Base-by-base conservation (phyloP, 306 rosid species). In the Medicago arabica region DNA sequence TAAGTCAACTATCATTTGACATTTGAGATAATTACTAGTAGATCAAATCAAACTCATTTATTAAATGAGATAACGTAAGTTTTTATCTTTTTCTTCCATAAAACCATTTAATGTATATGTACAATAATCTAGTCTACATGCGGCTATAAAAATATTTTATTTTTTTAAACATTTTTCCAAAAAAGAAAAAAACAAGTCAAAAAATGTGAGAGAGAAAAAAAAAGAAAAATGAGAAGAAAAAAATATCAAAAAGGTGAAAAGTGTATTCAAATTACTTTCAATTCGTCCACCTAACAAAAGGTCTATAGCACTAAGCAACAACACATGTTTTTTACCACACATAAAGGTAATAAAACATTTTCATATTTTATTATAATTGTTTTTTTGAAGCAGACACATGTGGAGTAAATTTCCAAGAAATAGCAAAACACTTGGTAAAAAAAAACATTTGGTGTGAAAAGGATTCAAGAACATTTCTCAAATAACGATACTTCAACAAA, bases 321-420 rank as follows among this genome's bases (percentile, higher is more conserved):
- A 69, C 73, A 51, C 60, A 21, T 57, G 34, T 21, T 23, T 58
- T 18, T 54, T 3, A 54, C 61, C 61, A 17, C 61, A 19, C 16
- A 58, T 23, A 23, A 21, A 60, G 28, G 19, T 60, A 13, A 25
- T 2, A 23, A 11, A 23, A 58, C 8, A 5, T 25, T 58, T 58
- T 18, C 0, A 11, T 11, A 57, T 21, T 19, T 21, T 19, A 9
- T 21, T 19, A 9, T 2, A 11, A 21, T 23, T 23, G 11, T 58
- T 23, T 1, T 5, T 11, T 8, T n/a, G 11, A 51, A n/a, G 9
- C 7, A 18, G 2, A 17, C 21, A 58, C 41, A 25, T 55, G 71
- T 49, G 36, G 9, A 75, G 72, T 51, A 81, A 75, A 14, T 55
- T 69, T 62, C 73, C 46, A 69, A 47, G 77, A 75, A 69, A 51